Percentiles rank a stretch among this genome's conserved stretches.
Conservation (phyloP, 75 land plant genomes). For the Ceratopteris richardii region DNA sequence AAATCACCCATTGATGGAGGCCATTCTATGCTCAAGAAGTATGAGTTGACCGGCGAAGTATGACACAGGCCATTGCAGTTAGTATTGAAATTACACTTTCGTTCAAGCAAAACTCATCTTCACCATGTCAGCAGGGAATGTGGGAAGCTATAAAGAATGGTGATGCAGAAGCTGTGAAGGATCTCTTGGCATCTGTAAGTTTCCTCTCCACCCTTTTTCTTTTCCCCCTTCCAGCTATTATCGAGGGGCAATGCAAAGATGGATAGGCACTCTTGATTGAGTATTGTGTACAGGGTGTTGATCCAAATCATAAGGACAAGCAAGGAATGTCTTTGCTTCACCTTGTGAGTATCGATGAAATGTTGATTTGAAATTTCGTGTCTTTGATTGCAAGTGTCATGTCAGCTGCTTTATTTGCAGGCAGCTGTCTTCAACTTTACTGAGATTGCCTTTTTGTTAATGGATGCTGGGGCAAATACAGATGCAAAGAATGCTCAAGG, state of each 20-base stretch:
- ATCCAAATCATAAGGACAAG: constrained; percentile 82
- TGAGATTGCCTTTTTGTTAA: constrained; percentile 69
- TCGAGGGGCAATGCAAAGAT: too few species aligned
- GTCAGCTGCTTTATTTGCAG: constrained; percentile 23
- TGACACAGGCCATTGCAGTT: background rate
- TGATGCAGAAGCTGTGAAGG: constrained; percentile 62
- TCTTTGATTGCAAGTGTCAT: too few species aligned
- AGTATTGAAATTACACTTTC: background rate
- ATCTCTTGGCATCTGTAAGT: constrained; percentile 63
- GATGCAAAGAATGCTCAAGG: constrained; percentile 79
- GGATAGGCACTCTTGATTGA: too few species aligned
- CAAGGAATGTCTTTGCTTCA: constrained; percentile 87
- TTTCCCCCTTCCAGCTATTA: too few species aligned
- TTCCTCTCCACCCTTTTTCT: too few species aligned
- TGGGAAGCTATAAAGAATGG: constrained; percentile 86
- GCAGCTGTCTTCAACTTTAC: constrained; percentile 87
- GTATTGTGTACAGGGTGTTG: constrained; percentile 77
- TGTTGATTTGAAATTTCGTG: too few species aligned
- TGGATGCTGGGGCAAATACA: constrained; percentile 72
- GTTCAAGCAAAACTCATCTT: constrained; percentile 1
- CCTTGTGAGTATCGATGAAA: constrained; percentile 41
- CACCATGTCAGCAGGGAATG: constrained; percentile 42
- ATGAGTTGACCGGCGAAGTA: constrained; percentile 87
- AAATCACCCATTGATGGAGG: constrained; percentile 21
- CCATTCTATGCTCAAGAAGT: constrained; percentile 27